phyloP scores from a whole-genome alignment of 768 basidiomycete genomes.

The Tulasnella sp. region DNA sequence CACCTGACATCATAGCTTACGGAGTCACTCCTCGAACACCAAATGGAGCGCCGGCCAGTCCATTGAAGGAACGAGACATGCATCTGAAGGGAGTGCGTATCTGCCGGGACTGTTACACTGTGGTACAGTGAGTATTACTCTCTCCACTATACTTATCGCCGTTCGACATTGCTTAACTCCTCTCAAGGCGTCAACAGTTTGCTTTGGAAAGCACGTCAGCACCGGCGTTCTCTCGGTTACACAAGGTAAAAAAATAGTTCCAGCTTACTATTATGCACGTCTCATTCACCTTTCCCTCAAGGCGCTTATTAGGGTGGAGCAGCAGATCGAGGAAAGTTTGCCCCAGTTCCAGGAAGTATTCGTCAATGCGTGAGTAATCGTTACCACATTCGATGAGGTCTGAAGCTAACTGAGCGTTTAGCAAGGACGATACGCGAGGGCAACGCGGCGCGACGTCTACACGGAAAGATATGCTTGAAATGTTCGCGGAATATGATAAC shows the following conservation, averaged over 20 bases:
- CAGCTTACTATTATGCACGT: not conserved
- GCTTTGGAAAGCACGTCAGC: constrained; percentile 51
- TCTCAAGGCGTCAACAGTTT: constrained; percentile 66
- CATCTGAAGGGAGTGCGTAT: constrained; percentile 86
- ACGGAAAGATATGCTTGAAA: constrained; percentile 75
- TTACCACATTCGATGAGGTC: not conserved
- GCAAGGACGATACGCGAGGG: constrained; percentile 21
- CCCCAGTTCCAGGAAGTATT: constrained; percentile 80
- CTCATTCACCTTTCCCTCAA: constrained; percentile 29
- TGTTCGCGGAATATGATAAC: constrained; percentile 82
- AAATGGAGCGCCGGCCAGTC: not conserved
- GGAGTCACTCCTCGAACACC: constrained; percentile 47
- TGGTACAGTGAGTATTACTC: constrained; percentile 45
- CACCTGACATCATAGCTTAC: constrained; percentile 44
- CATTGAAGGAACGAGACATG: constrained; percentile 34
- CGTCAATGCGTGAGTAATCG: constrained; percentile 59
- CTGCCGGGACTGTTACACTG: constrained; percentile 72
- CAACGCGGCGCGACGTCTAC: constrained; percentile 50
- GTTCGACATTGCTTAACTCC: constrained; percentile 6
- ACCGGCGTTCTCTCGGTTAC: constrained; percentile 59
- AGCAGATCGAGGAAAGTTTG: constrained; percentile 80
- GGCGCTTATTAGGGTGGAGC: constrained; percentile 67
- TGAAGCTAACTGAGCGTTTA: not conserved
- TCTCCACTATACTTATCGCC: not conserved
- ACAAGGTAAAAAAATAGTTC: constrained; percentile 46